Conservation (phyloP, 306 rosid species). For the Prinsepia uniflora region DNA sequence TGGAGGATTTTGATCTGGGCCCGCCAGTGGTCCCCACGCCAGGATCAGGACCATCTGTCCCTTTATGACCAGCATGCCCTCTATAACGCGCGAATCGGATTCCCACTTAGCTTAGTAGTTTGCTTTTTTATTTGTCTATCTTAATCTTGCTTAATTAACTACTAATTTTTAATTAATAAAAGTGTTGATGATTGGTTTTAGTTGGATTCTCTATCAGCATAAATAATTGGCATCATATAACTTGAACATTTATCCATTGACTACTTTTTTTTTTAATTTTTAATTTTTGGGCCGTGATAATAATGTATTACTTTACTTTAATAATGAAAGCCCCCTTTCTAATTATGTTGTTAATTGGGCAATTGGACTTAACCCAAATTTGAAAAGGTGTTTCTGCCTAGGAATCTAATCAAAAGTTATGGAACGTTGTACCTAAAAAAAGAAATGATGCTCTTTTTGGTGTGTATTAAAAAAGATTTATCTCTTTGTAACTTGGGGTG, state of each 20-base stretch:
- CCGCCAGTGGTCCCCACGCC: conserved; percentile 16
- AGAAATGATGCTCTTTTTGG: conserved; percentile 29
- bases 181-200: neutral
- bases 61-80: conserved; percentile 76
- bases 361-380: conserved; percentile 33
- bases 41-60: conserved; percentile 65
- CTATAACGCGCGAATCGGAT: conserved; percentile 72
- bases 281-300: neutral
- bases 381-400: conserved; percentile 37
- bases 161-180: neutral
- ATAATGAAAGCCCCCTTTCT: neutral
- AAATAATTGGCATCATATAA: conserved; percentile 21
- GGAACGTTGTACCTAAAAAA: conserved; percentile 35
- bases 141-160: conserved; percentile 7
- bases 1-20: conserved; percentile 49
- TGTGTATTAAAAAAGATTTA: conserved; percentile 8
- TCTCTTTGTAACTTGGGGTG: conserved; percentile 9
- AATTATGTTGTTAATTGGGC: conserved; percentile 2
- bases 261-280: neutral
- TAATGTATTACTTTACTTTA: conserved; percentile 13
- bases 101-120: conserved; percentile 25
- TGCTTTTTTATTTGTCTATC: neutral
- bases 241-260: conserved; percentile 14
- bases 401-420: conserved; percentile 50
- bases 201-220: conserved; percentile 16